A percentile compares a stretch with the other conserved stretches of the same genome.
These are phyloP conservation scores for Rhodotorula paludigena DNA, from an alignment of 768 basidiomycete species.

Conservation along the genomic window DNA sequence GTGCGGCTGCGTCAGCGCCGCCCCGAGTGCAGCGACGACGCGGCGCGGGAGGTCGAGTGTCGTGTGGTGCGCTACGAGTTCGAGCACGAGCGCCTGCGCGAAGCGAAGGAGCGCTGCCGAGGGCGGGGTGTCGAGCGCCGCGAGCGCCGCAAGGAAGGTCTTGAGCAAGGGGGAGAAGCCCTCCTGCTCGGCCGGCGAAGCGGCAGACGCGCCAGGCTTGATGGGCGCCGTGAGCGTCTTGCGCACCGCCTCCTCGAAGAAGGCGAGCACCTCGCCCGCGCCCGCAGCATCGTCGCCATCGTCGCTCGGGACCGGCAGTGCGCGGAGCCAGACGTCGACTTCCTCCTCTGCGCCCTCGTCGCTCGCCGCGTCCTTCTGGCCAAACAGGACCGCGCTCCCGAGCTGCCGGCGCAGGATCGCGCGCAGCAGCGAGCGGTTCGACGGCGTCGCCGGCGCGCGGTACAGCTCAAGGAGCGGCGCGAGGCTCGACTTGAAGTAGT, in stretches of 20 bases:
- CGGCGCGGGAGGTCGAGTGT: not conserved
- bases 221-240: slow-evolving; percentile 30
- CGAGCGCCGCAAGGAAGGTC: not conserved
- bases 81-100: slow-evolving; percentile 5
- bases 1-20: not conserved
- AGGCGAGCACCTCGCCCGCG: slow-evolving; percentile 16
- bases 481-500: slow-evolving; percentile 48
- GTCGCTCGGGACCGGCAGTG: slow-evolving; percentile 53
- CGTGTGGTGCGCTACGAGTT: not conserved
- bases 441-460: slow-evolving; percentile 53
- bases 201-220: not conserved
- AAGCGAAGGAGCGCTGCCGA: slow-evolving; percentile 24
- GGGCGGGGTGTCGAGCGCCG: no score
- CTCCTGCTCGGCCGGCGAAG: no score
- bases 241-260: slow-evolving; percentile 25
- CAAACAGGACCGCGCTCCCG: slow-evolving; percentile 66
- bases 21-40: slow-evolving; percentile 4
- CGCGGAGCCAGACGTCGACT: slow-evolving; percentile 66
- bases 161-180: not conserved
- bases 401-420: slow-evolving; percentile 64
- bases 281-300: not conserved
- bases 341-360: slow-evolving; percentile 60
- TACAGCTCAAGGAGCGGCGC: slow-evolving; percentile 67
- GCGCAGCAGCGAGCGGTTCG: slow-evolving; percentile 55
- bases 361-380: slow-evolving; percentile 48